Conservation (phyloP, 345 rosid species). For the Jatropha curcas region DNA sequence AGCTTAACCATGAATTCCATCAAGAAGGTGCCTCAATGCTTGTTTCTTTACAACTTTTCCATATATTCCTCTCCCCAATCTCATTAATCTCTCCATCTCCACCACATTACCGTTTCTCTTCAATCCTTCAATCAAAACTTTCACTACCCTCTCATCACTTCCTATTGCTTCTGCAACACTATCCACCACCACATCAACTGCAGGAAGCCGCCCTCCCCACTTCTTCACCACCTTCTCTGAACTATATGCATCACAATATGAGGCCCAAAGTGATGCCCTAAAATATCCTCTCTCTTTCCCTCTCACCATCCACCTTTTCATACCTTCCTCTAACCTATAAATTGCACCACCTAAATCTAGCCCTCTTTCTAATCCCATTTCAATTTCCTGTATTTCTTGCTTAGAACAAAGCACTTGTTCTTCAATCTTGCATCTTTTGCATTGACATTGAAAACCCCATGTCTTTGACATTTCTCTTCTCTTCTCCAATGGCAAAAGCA, state of each 20-base stretch:
- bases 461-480: slow-evolving; percentile 60
- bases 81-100: slow-evolving; percentile 56
- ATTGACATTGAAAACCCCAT: slow-evolving; percentile 75
- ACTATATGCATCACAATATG: slow-evolving; percentile 52
- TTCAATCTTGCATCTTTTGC: slow-evolving; percentile 74
- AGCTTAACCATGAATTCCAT: background rate
- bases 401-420: slow-evolving; percentile 33
- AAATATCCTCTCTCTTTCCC: slow-evolving; percentile 71
- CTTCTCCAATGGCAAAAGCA: slow-evolving; percentile 46
- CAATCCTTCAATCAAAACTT: slow-evolving; percentile 44
- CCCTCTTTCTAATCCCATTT: slow-evolving; percentile 56
- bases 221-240: slow-evolving; percentile 56
- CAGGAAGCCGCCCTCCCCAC: slow-evolving; percentile 74
- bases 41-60: slow-evolving; percentile 77
- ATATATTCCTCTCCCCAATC: slow-evolving; percentile 61
- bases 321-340: slow-evolving; percentile 64
- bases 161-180: slow-evolving; percentile 59
- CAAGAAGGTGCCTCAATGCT: slow-evolving; percentile 63
- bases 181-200: slow-evolving; percentile 47
- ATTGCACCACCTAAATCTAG: slow-evolving; percentile 55
- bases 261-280: slow-evolving; percentile 82
- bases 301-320: slow-evolving; percentile 67
- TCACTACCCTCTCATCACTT: slow-evolving; percentile 65
- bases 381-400: slow-evolving; percentile 56
- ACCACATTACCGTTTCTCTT: slow-evolving; percentile 40